Conservation (phyloP, 2,329 filamentous ascomycete species). For the Claviceps spartinae region DNA sequence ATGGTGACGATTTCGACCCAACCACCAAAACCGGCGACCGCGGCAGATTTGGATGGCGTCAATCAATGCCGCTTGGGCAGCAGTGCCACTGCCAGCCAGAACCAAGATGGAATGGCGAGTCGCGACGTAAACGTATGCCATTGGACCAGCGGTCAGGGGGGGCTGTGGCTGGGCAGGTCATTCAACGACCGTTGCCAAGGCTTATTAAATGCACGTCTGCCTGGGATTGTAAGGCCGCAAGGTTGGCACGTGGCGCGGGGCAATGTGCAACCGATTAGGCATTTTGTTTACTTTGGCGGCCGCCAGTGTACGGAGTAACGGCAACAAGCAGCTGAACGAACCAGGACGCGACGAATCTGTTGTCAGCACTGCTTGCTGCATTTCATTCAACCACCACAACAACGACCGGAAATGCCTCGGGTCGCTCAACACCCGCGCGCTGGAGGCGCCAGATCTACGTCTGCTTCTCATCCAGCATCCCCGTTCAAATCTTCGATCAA, state of each 20-base stretch:
- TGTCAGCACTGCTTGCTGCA: neutral
- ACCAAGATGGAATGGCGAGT: neutral
- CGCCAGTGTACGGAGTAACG: neutral
- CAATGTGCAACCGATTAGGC: conserved; percentile 1
- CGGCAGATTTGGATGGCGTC: neutral
- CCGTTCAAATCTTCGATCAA: conserved; percentile 45
- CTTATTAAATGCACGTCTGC: neutral
- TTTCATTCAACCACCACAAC: neutral
- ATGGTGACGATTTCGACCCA: neutral
- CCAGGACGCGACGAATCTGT: conserved; percentile 6
- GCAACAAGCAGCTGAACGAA: conserved; percentile 1
- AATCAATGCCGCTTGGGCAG: no score
- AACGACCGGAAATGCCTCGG: conserved; percentile 36
- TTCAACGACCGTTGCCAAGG: neutral
- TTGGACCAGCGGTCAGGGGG: neutral
- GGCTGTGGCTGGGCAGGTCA: neutral
- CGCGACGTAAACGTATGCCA: neutral
- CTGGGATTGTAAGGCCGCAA: conserved; percentile 2
- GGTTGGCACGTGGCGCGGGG: neutral
- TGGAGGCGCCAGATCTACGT: conserved; percentile 31
- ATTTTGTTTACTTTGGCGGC: conserved; percentile 9
- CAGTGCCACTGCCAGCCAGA: neutral
- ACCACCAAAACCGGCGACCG: neutral
- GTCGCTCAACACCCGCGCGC: conserved; percentile 41
- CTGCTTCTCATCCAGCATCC: conserved; percentile 33